Conservation (phyloP, 495 filamentous ascomycete species). For the Pseudevernia furfuracea region DNA sequence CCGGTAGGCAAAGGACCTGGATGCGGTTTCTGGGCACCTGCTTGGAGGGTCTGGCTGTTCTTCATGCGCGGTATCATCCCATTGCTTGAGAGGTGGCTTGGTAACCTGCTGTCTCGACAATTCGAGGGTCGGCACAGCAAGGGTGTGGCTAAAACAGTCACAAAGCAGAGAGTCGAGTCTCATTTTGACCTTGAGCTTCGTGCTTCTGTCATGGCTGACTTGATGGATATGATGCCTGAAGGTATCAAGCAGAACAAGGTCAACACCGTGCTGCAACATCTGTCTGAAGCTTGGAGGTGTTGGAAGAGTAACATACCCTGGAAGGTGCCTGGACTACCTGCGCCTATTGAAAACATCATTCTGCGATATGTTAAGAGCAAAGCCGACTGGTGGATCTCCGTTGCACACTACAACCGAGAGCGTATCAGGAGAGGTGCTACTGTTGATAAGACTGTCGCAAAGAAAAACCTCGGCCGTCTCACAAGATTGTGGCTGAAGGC, state of each 20-base stretch:
- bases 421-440: slow-evolving; percentile 92
- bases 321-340: slow-evolving; percentile 95
- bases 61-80: slow-evolving; percentile 99
- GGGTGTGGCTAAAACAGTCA: slow-evolving; percentile 98
- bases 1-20: slow-evolving; percentile 97
- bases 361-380: slow-evolving; percentile 97
- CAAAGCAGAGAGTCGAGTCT: slow-evolving; percentile 97
- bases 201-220: slow-evolving; percentile 96
- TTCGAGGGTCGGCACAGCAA: slow-evolving; percentile 99
- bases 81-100: slow-evolving; percentile 93
- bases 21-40: slow-evolving; percentile 98
- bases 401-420: slow-evolving; percentile 97
- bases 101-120: slow-evolving; percentile 91
- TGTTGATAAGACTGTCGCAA: slow-evolving; percentile 97
- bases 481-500: slow-evolving; percentile 97
- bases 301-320: slow-evolving; percentile 99
- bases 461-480: slow-evolving; percentile 95
- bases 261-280: slow-evolving; percentile 93
- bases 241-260: slow-evolving; percentile 99
- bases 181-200: slow-evolving; percentile 98
- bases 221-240: slow-evolving; percentile 99
- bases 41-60: slow-evolving; percentile 99
- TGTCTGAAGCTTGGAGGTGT: slow-evolving; percentile 96
- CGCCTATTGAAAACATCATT: slow-evolving; percentile 97
- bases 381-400: slow-evolving; percentile 99